Base-by-base conservation (phyloP, 106 monocot genomes). In the Platanthera zijinensis region DNA sequence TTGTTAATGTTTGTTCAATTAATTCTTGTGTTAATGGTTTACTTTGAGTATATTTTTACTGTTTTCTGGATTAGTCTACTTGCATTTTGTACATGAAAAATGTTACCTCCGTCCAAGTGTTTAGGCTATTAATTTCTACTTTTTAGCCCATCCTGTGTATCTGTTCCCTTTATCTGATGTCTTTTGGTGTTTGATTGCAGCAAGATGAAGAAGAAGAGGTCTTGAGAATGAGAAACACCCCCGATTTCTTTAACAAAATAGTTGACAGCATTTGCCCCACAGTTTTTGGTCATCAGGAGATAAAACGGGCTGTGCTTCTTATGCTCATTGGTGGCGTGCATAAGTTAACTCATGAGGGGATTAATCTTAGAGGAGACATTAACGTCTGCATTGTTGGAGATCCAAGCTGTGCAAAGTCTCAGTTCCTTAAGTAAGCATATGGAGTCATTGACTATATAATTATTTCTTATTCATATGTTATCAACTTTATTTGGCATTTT, bases 321-420 rank as follows among this genome's bases (percentile, higher is more conserved):
- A 94, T 99, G 97, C 78, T 99, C 67, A 76, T 99, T 77, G 94
- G 97, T 70, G 97, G 97, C 57, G 94, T 99, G 11, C 97, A 99
- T 74, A 99, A 99, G 75, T 67, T 82, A 54, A 99, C 97, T 5
- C 97, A 99, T 80, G 97, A 99, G 81, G 97, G 97, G 73, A 99
- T 99, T 69, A 99, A 99, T 74, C 89, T 99, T 50, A 86, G 97
- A 80, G 97, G 97, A 52, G 97, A 99, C 79, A 90, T 99, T 75
- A 99, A 99, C 80, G 86, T 99, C n/a, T 99, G 97, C 71, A 92
- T 99, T 72, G 97, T 99, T 81, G 97, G 97, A 77, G 94, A 99
- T 86, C 97, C 94, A 15, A 99, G 97, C 63, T 99, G 97, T 83
- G 97, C 97, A 32, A 94, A 99, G 82, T 94, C 97, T 32, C 97